phyloP scores from a whole-genome alignment of 2,329 filamentous ascomycete species.

The Penicillium sp. region DNA sequence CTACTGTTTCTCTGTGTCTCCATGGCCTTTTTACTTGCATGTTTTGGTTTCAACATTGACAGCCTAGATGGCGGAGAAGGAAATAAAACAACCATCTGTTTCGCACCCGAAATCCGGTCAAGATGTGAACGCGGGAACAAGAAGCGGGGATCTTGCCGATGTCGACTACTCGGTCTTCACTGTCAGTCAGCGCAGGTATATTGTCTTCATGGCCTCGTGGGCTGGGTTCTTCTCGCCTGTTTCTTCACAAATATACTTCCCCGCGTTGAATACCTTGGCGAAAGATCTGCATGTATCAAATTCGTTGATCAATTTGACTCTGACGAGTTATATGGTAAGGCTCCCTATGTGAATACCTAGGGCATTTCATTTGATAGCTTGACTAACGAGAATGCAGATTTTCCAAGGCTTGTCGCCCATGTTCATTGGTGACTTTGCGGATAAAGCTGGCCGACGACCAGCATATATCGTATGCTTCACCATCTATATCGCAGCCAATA shows the following conservation, averaged over 20 bases:
- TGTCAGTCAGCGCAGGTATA: conserved; percentile 26
- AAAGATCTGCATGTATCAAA: conserved; percentile 30
- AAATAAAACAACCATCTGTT: not conserved
- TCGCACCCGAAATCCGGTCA: conserved; percentile 7
- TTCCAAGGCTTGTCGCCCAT: conserved; percentile 55
- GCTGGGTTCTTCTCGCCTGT: conserved; percentile 47
- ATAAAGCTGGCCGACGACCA: conserved; percentile 51
- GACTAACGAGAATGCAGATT: conserved; percentile 33
- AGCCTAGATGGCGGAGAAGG: conserved; percentile 5
- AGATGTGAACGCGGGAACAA: conserved; percentile 9
- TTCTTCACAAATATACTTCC: conserved; percentile 47
- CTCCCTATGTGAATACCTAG: not conserved
- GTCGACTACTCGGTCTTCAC: conserved; percentile 36
- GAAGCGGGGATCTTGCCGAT: conserved; percentile 8
- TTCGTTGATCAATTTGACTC: conserved; percentile 27
- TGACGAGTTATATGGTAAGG: conserved; percentile 29
- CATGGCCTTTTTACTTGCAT: too few relatives aligned
- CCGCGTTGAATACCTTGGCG: conserved; percentile 37
- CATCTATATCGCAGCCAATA: conserved; percentile 44
- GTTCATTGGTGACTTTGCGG: conserved; percentile 52
- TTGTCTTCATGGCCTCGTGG: conserved; percentile 31
- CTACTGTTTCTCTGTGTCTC: not conserved
- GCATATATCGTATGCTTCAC: conserved; percentile 54
- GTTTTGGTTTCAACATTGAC: not conserved
- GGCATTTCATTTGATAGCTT: not conserved